Evolutionary conservation across 352 stramenopile species (phyloP).

Genomic region (Globisporangium abappressorium): DNA sequence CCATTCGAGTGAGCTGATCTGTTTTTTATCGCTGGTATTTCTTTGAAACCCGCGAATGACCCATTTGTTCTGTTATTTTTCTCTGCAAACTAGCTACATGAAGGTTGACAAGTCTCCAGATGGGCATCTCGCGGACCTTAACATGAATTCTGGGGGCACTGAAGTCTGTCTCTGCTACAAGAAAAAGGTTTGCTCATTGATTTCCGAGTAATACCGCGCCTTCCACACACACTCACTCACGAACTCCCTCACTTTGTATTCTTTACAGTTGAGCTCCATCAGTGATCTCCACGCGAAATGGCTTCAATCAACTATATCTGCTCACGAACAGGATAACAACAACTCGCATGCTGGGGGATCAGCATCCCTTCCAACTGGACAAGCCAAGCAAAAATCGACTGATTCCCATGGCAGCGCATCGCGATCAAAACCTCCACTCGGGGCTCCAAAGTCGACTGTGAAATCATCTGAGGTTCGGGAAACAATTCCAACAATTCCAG

Average conservation of each 20-base stretch:
- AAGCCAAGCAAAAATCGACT: neutral
- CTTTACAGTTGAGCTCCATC: slow-evolving; percentile 32
- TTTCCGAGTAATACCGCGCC: neutral
- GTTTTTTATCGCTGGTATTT: neutral
- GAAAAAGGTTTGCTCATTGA: slow-evolving; percentile 48
- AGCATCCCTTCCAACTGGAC: neutral
- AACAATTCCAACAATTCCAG: neutral
- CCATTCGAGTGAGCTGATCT: slow-evolving; percentile 58
- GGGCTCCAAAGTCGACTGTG: neutral
- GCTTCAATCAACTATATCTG: slow-evolving; percentile 26
- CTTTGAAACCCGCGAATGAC: neutral
- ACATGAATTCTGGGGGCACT: slow-evolving; percentile 65
- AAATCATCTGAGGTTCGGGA: slow-evolving; percentile 13
- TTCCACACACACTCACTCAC: neutral
- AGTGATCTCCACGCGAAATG: slow-evolving; percentile 39
- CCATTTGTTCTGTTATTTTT: neutral
- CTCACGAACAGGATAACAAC: neutral
- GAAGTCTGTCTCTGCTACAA: slow-evolving; percentile 83
- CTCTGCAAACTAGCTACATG: slow-evolving; percentile 45
- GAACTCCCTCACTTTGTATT: neutral
- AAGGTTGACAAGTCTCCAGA: slow-evolving; percentile 74
- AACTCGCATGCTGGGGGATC: neutral
- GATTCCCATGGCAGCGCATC: neutral
- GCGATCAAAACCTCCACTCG: neutral
- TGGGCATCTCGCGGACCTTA: slow-evolving; percentile 67